These are phyloP conservation scores for Pittosporum tobira DNA, from an alignment of 129 eudicot species.

Conservation along the genomic window DNA sequence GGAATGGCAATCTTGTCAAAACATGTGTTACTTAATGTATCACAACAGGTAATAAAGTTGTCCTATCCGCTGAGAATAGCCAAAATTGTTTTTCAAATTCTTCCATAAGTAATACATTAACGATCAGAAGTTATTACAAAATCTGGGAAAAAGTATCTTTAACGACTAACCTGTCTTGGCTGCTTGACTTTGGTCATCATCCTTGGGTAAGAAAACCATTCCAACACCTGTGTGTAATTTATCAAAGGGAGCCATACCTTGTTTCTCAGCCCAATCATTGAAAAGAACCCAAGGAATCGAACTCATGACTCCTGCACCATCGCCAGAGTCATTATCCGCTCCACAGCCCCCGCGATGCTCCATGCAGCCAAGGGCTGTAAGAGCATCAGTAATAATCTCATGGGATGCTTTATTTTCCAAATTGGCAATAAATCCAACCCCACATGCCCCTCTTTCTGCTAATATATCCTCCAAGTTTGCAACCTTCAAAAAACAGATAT, in stretches of 20 bases:
- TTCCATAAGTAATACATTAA: not conserved
- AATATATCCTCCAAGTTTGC: conserved; percentile 88
- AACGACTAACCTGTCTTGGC: conserved; percentile 63
- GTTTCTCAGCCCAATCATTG: conserved; percentile 70
- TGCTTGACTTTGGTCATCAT: conserved; percentile 49
- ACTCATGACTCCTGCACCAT: conserved; percentile 94
- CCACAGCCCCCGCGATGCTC: conserved; percentile 99
- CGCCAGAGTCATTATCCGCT: conserved; percentile 99
- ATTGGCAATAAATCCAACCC: conserved; percentile 96
- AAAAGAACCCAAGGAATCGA: conserved; percentile 93
- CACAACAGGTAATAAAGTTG: no score
- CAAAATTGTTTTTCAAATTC: not conserved
- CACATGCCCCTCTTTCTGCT: conserved; percentile 91
- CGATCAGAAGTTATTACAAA: not conserved
- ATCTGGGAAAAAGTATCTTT: not conserved
- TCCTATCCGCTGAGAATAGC: not conserved
- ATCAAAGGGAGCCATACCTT: conserved; percentile 73
- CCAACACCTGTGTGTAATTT: conserved; percentile 91
- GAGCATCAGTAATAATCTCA: conserved; percentile 87
- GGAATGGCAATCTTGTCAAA: no score
- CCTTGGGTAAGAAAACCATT: conserved; percentile 85
- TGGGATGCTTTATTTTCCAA: conserved; percentile 89
- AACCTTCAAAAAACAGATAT: conserved; percentile 38
- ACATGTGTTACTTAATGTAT: no score
- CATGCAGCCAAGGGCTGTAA: conserved; percentile 98